These are phyloP conservation scores for Cucumis melo DNA, from an alignment of 306 rosid species.

Conservation along the genomic window DNA sequence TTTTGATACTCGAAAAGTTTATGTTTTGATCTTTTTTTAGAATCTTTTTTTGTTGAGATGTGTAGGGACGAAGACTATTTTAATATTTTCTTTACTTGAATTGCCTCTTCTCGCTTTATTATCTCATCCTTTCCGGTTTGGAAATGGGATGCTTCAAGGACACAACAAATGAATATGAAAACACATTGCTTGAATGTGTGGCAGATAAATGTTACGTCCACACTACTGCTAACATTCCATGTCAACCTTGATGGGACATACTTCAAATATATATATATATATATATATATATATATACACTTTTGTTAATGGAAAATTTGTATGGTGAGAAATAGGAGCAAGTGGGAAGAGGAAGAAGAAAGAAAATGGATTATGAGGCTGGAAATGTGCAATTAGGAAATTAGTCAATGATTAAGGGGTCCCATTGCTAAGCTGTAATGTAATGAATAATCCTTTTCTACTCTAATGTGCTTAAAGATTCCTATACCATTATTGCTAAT, in stretches of 20 bases:
- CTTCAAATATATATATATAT: not conserved
- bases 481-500: not conserved
- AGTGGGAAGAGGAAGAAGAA: not conserved
- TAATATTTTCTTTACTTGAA: no score
- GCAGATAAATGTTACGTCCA: not conserved
- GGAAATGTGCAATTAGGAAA: not conserved
- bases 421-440: slow-evolving; percentile 4
- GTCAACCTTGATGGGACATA: not conserved
- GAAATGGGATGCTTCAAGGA: not conserved
- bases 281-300: not conserved
- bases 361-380: not conserved
- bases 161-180: not conserved
- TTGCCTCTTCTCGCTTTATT: not conserved
- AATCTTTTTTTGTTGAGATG: not conserved
- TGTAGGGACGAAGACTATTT: not conserved
- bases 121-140: not conserved
- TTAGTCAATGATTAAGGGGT: not conserved
- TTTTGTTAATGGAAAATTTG: not conserved
- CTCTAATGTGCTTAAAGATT: not conserved
- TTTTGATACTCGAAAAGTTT: not conserved
- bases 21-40: not conserved
- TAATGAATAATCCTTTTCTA: not conserved
- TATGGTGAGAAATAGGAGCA: not conserved
- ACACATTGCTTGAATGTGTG: not conserved
- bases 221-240: not conserved